A percentile compares a stretch with the other conserved stretches of the same genome.
Conservation (phyloP, 495 filamentous ascomycete species). For the Hypoxylon lienhwacheense region DNA sequence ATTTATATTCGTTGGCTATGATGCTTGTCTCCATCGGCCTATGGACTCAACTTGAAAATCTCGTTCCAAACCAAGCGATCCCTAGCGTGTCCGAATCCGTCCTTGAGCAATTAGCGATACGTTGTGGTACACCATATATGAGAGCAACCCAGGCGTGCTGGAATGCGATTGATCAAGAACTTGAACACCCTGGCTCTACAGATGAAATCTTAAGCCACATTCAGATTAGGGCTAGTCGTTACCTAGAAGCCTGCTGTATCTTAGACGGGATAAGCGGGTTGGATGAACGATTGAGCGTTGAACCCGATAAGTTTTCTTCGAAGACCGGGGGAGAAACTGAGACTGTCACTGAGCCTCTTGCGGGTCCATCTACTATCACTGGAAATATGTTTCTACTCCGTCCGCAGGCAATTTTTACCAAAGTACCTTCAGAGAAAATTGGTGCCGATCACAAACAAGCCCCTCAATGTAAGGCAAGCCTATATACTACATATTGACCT, state of each 20-base stretch:
- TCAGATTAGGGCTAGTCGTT: constrained; percentile 48
- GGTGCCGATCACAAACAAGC: constrained; percentile 25
- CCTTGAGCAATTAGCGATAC: constrained; percentile 64
- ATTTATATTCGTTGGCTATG: constrained; percentile 83
- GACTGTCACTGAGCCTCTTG: constrained; percentile 2
- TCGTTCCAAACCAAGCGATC: constrained; percentile 47
- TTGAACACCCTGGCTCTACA: constrained; percentile 38
- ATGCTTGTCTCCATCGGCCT: constrained; percentile 84
- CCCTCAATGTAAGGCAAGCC: constrained; percentile 3
- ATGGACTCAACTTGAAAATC: constrained; percentile 74
- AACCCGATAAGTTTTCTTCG: constrained; percentile 31
- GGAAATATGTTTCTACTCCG: not conserved
- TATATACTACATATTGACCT: constrained; percentile 5
- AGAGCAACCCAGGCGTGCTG: constrained; percentile 80
- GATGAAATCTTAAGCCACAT: constrained; percentile 48
- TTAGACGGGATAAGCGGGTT: constrained; percentile 52
- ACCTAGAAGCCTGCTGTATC: constrained; percentile 55
- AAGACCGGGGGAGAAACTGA: constrained; percentile 2
- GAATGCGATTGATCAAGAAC: constrained; percentile 72
- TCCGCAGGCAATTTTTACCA: not conserved
- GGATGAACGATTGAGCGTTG: constrained; percentile 49
- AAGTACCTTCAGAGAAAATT: not conserved
- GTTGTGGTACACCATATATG: constrained; percentile 77
- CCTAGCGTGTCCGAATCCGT: constrained; percentile 47
- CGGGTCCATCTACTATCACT: constrained; percentile 17